These are phyloP conservation scores for Zangia roseola DNA, from an alignment of 768 basidiomycete genomes.

Conservation along the genomic window DNA sequence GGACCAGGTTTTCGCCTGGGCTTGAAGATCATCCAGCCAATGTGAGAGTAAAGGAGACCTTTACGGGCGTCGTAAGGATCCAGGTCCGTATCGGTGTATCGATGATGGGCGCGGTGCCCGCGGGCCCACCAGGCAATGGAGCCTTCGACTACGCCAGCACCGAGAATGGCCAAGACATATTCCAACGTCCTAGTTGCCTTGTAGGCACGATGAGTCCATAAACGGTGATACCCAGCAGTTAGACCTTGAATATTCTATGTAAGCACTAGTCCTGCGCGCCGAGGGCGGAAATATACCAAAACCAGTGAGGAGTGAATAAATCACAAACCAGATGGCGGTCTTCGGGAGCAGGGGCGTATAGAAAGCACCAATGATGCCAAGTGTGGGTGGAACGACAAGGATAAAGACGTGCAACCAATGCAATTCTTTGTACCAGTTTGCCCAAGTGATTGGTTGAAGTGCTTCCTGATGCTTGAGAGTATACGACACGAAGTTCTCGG, in stretches of 20 bases:
- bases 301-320: slow-evolving; percentile 79
- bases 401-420: slow-evolving; percentile 77
- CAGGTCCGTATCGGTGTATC: slow-evolving; percentile 95
- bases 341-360: slow-evolving; percentile 66
- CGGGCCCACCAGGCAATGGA: slow-evolving; percentile 99
- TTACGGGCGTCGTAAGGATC: slow-evolving; percentile 94
- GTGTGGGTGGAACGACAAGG: slow-evolving; percentile 67
- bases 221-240: slow-evolving; percentile 92
- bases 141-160: slow-evolving; percentile 92
- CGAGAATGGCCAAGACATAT: slow-evolving; percentile 78
- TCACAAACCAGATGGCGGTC: slow-evolving; percentile 63
- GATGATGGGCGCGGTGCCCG: slow-evolving; percentile 95
- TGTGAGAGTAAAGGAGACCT: slow-evolving; percentile 83
- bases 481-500: slow-evolving; percentile 81
- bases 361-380: slow-evolving; percentile 71
- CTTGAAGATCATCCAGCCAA: slow-evolving; percentile 93
- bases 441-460: slow-evolving; percentile 64
- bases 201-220: slow-evolving; percentile 96
- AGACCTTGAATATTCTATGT: slow-evolving; percentile 52
- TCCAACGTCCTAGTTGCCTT: slow-evolving; percentile 87
- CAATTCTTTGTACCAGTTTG: slow-evolving; percentile 58
- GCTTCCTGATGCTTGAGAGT: slow-evolving; percentile 67
- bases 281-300: slow-evolving; percentile 54
- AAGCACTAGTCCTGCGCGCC: slow-evolving; percentile 22
- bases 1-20: slow-evolving; percentile 87